Percentiles rank a stretch among this genome's conserved stretches.
phyloP scores from a whole-genome alignment of 768 basidiomycete genomes.

The Suillus luteus region DNA sequence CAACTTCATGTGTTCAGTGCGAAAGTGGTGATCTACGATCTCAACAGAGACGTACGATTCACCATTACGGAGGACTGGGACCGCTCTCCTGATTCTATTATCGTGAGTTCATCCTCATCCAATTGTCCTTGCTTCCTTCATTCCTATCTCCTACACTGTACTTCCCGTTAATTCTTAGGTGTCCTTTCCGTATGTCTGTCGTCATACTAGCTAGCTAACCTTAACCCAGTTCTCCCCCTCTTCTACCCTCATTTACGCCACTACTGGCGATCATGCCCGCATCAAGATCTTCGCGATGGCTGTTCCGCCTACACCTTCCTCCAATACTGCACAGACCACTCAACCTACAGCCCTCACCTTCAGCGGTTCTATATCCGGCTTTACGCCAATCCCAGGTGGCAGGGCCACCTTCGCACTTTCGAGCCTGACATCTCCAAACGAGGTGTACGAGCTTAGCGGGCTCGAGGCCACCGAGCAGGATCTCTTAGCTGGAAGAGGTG shows the following conservation, averaged over 20 bases:
- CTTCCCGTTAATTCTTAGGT: background rate
- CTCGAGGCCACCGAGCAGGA: conserved; percentile 47
- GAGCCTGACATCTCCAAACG: conserved; percentile 77
- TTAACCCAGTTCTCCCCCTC: conserved; percentile 68
- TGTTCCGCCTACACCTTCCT: conserved; percentile 59
- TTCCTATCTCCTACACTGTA: background rate
- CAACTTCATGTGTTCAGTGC: conserved; percentile 41
- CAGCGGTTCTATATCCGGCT: conserved; percentile 55
- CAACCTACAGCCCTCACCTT: conserved; percentile 65
- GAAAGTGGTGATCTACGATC: conserved; percentile 79
- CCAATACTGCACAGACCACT: conserved; percentile 49
- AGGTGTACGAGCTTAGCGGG: conserved; percentile 65
- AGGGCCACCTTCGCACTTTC: conserved; percentile 75
- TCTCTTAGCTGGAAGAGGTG: conserved; percentile 33
- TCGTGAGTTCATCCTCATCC: background rate
- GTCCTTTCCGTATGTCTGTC: background rate
- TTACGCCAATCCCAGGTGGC: conserved; percentile 60
- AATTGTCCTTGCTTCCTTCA: background rate
- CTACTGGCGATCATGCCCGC: conserved; percentile 76
- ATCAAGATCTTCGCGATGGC: conserved; percentile 75
- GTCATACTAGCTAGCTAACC: background rate
- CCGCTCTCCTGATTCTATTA: conserved; percentile 57
- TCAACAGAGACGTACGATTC: conserved; percentile 61
- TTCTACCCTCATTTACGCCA: conserved; percentile 67
- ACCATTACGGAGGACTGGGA: conserved; percentile 87